These are phyloP conservation scores for Pseudogymnoascus sp. DNA, from an alignment of 2,329 filamentous ascomycete genomes.

Conservation along the genomic window DNA sequence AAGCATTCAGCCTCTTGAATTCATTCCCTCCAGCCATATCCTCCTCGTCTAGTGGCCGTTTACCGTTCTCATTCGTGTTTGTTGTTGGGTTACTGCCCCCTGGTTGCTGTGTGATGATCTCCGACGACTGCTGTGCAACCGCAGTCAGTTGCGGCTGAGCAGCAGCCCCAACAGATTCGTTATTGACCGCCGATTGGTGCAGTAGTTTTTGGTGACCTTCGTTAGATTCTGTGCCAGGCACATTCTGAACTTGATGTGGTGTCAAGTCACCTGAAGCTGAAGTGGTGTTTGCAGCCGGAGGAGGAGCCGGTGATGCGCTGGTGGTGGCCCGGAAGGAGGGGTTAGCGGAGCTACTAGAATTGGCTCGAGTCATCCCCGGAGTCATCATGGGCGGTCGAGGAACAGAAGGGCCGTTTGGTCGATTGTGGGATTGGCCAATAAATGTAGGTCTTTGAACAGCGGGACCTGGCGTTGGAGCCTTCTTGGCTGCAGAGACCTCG, in stretches of 20 bases:
- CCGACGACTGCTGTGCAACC: not conserved
- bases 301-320: conserved; percentile 17
- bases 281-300: conserved; percentile 18
- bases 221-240: not conserved
- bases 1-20: conserved; percentile 18
- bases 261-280: not conserved
- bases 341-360: conserved; percentile 20
- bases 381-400: conserved; percentile 26
- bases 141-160: not conserved
- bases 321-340: conserved; percentile 9
- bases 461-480: conserved; percentile 15
- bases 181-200: not conserved
- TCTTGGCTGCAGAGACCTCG: conserved; percentile 9
- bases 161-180: not conserved
- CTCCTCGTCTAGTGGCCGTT: conserved; percentile 21
- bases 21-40: conserved; percentile 7
- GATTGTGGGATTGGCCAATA: conserved; percentile 19
- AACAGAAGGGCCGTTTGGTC: conserved; percentile 18
- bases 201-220: not conserved
- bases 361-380: conserved; percentile 19
- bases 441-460: conserved; percentile 25
- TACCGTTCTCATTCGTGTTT: conserved; percentile 14
- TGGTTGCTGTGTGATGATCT: not conserved
- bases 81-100: not conserved
- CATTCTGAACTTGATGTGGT: not conserved